phyloP scores from a whole-genome alignment of 768 basidiomycete genomes.

The Boletus patriciae region DNA sequence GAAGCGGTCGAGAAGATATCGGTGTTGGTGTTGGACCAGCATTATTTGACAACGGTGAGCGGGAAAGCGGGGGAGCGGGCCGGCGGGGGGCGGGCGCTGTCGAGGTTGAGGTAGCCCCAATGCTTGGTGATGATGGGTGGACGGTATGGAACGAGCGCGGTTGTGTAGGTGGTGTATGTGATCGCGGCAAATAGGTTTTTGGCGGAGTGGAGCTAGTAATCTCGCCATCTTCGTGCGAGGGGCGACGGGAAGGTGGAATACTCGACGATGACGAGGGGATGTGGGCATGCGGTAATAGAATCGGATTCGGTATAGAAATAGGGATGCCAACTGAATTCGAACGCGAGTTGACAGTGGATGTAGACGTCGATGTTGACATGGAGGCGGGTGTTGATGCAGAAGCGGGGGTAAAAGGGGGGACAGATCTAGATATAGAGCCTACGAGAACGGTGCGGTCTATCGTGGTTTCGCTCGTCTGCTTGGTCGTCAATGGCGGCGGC shows the following conservation, averaged over 20 bases:
- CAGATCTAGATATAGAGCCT: background rate
- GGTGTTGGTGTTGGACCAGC: constrained; percentile 22
- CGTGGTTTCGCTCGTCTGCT: constrained; percentile 18
- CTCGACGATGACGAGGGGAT: constrained; percentile 6
- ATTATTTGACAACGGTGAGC: constrained; percentile 30
- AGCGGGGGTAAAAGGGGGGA: constrained; percentile 2
- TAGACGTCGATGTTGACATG: constrained; percentile 26
- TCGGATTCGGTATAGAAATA: constrained; percentile 5
- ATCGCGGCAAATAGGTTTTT: constrained; percentile 38
- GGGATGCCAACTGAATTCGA: constrained; percentile 26
- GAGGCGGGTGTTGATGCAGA: constrained; percentile 14
- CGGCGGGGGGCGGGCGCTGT: constrained; percentile 30
- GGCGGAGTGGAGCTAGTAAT: constrained; percentile 42
- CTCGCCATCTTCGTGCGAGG: constrained; percentile 55
- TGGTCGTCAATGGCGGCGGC: constrained; percentile 32
- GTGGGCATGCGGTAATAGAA: background rate
- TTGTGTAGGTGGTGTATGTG: constrained; percentile 47
- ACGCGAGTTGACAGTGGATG: constrained; percentile 24
- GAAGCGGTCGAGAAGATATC: constrained; percentile 33
- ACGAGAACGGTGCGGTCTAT: background rate
- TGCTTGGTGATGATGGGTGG: constrained; percentile 26
- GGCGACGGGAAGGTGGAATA: constrained; percentile 25
- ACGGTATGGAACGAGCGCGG: constrained; percentile 45
- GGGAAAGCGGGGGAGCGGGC: constrained; percentile 32
- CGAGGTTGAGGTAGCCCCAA: constrained; percentile 25